phyloP scores from a whole-genome alignment of 2,329 filamentous ascomycete genomes.

The Hortaea sp. region DNA sequence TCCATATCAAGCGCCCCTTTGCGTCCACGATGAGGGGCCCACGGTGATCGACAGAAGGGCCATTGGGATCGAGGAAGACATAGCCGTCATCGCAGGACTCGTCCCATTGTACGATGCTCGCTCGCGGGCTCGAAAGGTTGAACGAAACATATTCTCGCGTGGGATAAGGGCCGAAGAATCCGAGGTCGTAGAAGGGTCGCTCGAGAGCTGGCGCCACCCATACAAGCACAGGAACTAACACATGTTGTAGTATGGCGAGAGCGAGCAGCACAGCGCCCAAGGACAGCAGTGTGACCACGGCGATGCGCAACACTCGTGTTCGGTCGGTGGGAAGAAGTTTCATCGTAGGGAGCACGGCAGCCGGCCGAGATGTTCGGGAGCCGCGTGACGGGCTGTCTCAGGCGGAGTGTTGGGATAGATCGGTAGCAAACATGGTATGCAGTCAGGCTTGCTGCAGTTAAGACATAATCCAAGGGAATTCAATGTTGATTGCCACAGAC shows the following conservation, averaged over 20 bases:
- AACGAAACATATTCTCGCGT: constrained; percentile 19
- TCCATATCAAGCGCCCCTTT: constrained; percentile 26
- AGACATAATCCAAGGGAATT: too few relatives aligned
- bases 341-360: not conserved
- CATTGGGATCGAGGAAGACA: constrained; percentile 22
- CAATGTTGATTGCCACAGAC: too few relatives aligned
- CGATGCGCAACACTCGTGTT: not conserved
- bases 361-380: not conserved
- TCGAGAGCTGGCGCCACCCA: constrained; percentile 19
- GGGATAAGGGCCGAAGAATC: constrained; percentile 22
- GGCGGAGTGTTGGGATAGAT: too few relatives aligned
- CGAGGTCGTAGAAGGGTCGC: constrained; percentile 22
- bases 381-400: too few relatives aligned
- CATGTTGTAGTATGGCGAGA: constrained; percentile 17
- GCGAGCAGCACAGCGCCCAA: not conserved
- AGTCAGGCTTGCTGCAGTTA: too few relatives aligned
- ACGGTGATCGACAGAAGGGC: constrained; percentile 17
- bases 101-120: constrained; percentile 20
- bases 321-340: not conserved
- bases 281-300: not conserved
- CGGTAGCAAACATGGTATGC: too few relatives aligned
- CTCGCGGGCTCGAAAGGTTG: constrained; percentile 15
- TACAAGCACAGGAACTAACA: constrained; percentile 20
- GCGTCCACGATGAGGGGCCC: constrained; percentile 28
- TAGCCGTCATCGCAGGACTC: constrained; percentile 20